A percentile compares a stretch with the other conserved stretches of the same genome.
These are phyloP conservation scores for Tolypocladium paradoxum DNA, from an alignment of 2,329 filamentous ascomycete genomes.

Conservation along the genomic window DNA sequence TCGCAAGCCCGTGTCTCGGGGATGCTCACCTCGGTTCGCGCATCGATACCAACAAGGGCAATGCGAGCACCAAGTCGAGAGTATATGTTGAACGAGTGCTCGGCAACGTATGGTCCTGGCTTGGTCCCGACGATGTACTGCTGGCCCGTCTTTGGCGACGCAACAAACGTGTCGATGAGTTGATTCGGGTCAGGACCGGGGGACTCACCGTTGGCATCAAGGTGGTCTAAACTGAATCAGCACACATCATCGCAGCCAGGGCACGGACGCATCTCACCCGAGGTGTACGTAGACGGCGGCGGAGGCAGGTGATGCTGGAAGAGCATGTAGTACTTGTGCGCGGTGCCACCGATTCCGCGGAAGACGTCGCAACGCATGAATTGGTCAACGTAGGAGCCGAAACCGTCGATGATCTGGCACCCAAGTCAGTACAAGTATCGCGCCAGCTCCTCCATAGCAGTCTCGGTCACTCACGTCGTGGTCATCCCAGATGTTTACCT, in stretches of 20 bases:
- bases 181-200: slow-evolving; percentile 59
- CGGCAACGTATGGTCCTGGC: slow-evolving; percentile 79
- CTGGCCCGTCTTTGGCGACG: slow-evolving; percentile 42
- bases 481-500: slow-evolving; percentile 97
- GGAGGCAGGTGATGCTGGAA: slow-evolving; percentile 93
- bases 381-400: slow-evolving; percentile 83
- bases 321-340: slow-evolving; percentile 96
- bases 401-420: slow-evolving; percentile 73
- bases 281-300: slow-evolving; percentile 75
- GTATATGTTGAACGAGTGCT: slow-evolving; percentile 80
- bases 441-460: slow-evolving; percentile 7
- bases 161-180: slow-evolving; percentile 63
- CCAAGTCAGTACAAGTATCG: slow-evolving; percentile 22
- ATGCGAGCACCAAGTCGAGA: slow-evolving; percentile 73
- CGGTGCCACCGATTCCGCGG: slow-evolving; percentile 78
- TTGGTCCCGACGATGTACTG: slow-evolving; percentile 71
- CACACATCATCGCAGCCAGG: background rate
- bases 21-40: slow-evolving; percentile 63
- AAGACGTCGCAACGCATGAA: slow-evolving; percentile 94
- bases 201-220: slow-evolving; percentile 17
- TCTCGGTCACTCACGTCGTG: slow-evolving; percentile 55
- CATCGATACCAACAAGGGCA: slow-evolving; percentile 81
- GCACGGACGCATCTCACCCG: slow-evolving; percentile 36
- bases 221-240: slow-evolving; percentile 3
- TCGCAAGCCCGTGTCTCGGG: too few species aligned